Evolutionary conservation across 179 eudicot species (phyloP).

Genomic region (Spergularia azorica): DNA sequence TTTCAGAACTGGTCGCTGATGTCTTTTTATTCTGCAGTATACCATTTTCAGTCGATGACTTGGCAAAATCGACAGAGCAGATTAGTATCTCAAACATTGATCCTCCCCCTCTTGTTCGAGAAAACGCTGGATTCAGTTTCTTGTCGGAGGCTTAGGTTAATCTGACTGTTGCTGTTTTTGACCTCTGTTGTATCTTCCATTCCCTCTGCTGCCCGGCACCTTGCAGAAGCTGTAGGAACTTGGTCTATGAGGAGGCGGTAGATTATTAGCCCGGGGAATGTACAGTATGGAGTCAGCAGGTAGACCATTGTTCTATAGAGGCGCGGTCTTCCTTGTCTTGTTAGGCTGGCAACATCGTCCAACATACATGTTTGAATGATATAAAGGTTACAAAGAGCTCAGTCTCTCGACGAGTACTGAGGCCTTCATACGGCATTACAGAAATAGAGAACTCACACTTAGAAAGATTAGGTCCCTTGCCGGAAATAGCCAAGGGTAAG

Average conservation of each 20-base stretch:
- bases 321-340: background rate
- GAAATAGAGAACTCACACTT: background rate
- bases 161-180: background rate
- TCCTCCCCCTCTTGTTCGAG: constrained; percentile 81
- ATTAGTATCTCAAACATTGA: constrained; percentile 66
- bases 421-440: background rate
- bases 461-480: constrained; percentile 6
- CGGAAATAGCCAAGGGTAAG: background rate
- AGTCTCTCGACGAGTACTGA: constrained; percentile 5
- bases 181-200: constrained; percentile 5
- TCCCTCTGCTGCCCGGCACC: background rate
- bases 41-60: constrained; percentile 80
- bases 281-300: constrained; percentile 18
- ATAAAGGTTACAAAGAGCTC: background rate
- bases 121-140: constrained; percentile 83
- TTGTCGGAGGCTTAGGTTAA: constrained; percentile 36
- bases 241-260: background rate
- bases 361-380: background rate
- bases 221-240: background rate
- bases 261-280: constrained; percentile 8
- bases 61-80: constrained; percentile 74
- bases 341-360: background rate
- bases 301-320: background rate
- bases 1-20: constrained; percentile 12
- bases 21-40: constrained; percentile 31